Base-by-base conservation (phyloP, 768 basidiomycete species). In the Coprinopsis strossmayeri region DNA sequence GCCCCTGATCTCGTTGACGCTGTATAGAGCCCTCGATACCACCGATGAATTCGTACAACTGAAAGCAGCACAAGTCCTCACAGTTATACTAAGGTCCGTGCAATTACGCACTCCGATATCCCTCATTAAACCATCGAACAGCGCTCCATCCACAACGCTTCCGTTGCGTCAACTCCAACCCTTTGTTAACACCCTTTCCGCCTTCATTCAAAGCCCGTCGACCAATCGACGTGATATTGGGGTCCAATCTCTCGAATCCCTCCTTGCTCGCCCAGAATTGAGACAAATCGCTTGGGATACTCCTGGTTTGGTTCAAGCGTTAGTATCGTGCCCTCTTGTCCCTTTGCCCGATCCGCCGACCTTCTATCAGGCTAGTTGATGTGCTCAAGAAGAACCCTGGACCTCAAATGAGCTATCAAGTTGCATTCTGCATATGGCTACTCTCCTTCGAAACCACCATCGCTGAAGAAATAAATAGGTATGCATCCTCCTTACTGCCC, bases 11-110 rank as follows among this genome's bases (percentile, higher is more conserved):
- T 64, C 20, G 60, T 23, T 40, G 21, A 27, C 20, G 48, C 26
- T 23, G 30, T 46, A 23, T 55, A 95, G 91, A 57, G 81, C 84
- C 27, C 69, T 96, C 40, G 85, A 89, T 32, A 79, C 85, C 11
- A 84, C 84, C 56, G 96, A 98, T 62, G 94, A 98, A 61, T 97
- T 96, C 55, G 84, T 91, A n/a, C 91, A 94, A 59, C 74, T 97
- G 49, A 96, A 94, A 61, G 75, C 87, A 10, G 77, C 87, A 0
- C 88, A 95, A 59, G 87, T 98, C 54, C 70, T 96, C 38, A 91
- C 93, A 1, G 76, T 94, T 27, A 76, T 97, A 20, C 77, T 95
- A 30, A 82, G 87, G 85, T 85, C 37, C 24, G 70, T 62, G 23
- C 12, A 21, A 11, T 45, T 11, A 2, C 28, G 38, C 35, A 44